Evolutionary conservation across 805 yeast species (phyloP).

Genomic region (Yarrowia phangngaensis): DNA sequence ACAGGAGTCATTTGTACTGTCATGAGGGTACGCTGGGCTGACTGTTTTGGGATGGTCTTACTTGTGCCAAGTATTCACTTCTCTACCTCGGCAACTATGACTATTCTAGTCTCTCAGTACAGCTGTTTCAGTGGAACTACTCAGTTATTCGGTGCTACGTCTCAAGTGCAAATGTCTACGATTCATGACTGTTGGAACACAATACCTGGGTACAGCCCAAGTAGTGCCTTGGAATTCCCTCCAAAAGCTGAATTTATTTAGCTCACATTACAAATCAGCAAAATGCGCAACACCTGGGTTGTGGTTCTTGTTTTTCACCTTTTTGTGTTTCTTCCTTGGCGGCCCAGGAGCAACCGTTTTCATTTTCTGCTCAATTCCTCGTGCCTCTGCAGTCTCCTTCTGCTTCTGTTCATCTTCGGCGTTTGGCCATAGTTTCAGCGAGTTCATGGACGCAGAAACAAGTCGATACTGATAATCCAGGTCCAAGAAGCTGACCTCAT

Average conservation of each 20-base stretch:
- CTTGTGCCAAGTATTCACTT: no score
- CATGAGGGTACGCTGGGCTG: no score
- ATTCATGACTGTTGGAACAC: no score
- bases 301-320: conserved; percentile 25
- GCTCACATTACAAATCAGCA: conserved; percentile 28
- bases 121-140: no score
- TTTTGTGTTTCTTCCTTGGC: conserved; percentile 27
- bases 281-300: conserved; percentile 32
- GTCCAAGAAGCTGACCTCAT: conserved; percentile 73
- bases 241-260: background rate
- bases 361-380: conserved; percentile 16
- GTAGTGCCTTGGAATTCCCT: background rate
- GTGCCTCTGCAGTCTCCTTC: conserved; percentile 27
- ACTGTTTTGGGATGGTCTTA: no score
- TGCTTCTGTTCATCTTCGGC: conserved; percentile 26
- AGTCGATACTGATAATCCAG: conserved; percentile 76
- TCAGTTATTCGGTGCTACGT: no score
- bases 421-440: conserved; percentile 65
- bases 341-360: conserved; percentile 3
- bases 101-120: no score
- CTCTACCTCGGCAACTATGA: no score
- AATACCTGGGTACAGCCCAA: no score
- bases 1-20: no score
- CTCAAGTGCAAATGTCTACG: no score
- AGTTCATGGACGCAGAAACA: conserved; percentile 79